Conservation (phyloP, 768 basidiomycete species). For the Tremella fuciformis region DNA sequence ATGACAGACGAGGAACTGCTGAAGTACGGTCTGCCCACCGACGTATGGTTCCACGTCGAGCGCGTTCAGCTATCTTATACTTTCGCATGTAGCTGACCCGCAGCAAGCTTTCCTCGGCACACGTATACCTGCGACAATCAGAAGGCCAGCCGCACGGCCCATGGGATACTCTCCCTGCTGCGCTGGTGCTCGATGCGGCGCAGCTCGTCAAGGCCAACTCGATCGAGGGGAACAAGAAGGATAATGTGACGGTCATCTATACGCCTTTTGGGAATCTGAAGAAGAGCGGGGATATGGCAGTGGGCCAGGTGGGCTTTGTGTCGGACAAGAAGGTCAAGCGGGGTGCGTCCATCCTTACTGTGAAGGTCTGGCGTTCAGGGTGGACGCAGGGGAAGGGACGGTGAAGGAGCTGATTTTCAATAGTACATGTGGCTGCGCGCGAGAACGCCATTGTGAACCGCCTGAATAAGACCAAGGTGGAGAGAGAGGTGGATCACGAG, state of each 20-base stretch:
- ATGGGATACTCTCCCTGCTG: slow-evolving; percentile 84
- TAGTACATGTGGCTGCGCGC: slow-evolving; percentile 73
- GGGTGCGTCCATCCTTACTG: slow-evolving; percentile 54
- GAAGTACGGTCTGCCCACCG: slow-evolving; percentile 62
- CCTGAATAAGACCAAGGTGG: slow-evolving; percentile 86
- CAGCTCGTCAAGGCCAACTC: slow-evolving; percentile 98
- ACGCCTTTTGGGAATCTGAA: slow-evolving; percentile 90
- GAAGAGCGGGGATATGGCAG: slow-evolving; percentile 98
- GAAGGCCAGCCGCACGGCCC: slow-evolving; percentile 59
- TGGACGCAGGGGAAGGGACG: not conserved
- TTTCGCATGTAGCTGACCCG: not conserved
- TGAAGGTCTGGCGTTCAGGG: not conserved
- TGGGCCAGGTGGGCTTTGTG: slow-evolving; percentile 93
- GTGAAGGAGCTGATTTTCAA: not conserved
- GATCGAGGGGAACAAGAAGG: slow-evolving; percentile 97
- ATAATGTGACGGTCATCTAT: slow-evolving; percentile 87
- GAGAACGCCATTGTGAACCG: slow-evolving; percentile 89
- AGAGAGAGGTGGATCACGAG: slow-evolving; percentile 83
- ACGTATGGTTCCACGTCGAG: slow-evolving; percentile 83
- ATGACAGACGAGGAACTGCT: slow-evolving; percentile 87
- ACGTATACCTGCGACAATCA: slow-evolving; percentile 91
- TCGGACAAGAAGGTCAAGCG: slow-evolving; percentile 84
- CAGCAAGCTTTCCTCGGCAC: slow-evolving; percentile 75
- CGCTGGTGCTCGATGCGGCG: slow-evolving; percentile 76
- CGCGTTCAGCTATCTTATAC: slow-evolving; percentile 14